Evolutionary conservation across 495 filamentous ascomycete genomes (phyloP), one percentile per base, ranked within the genome.

Genomic region (Aspergillus hancockii): DNA sequence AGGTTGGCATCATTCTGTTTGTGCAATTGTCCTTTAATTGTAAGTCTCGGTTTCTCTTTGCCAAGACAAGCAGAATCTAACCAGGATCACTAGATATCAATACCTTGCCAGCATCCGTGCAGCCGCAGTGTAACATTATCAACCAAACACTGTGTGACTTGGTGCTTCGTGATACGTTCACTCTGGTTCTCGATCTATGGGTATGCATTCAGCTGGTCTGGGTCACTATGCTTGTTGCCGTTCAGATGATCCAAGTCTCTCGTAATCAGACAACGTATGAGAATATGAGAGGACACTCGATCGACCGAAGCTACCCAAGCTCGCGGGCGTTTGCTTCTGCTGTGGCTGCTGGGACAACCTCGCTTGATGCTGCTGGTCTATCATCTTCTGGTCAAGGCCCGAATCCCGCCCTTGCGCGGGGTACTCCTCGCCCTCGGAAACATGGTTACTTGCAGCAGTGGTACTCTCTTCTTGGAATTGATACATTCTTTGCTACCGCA

Each of bases 241-340:
- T 97, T 9, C 94, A 98, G 68, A 84, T 96, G 36, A 78, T 97
- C 12, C 94, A 98, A 67, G 85, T 98, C 41, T 87, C 91, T 1
- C 85, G 92, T 51, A 94, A 92, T 45, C 87, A 93, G 79, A 98
- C 94, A 8, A 98, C 94, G 0, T 98, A 88, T 75, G 94, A 98
- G 67, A 94, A 90, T 63, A 97, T 98, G 92, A 80, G 85, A 54
- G 87, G 90, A 46, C 78, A 91, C 55, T 69, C 70, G 13, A 71
- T 78, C 32, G 70, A 79, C 34, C 75, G 87, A 61, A 78, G 81
- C 57, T 73, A 77, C 51, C 76, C 81, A 32, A 82, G 85, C 25
- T 74, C 85, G n/a, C 81, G 82, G 55, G 85, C 88, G 7, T 78
- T 97, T 53, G 88, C 85, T 19, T 88, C 90, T 12, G 90, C 90